Conservation (phyloP, 192 early-diverging fungal species). For the Coemansia sp. region DNA sequence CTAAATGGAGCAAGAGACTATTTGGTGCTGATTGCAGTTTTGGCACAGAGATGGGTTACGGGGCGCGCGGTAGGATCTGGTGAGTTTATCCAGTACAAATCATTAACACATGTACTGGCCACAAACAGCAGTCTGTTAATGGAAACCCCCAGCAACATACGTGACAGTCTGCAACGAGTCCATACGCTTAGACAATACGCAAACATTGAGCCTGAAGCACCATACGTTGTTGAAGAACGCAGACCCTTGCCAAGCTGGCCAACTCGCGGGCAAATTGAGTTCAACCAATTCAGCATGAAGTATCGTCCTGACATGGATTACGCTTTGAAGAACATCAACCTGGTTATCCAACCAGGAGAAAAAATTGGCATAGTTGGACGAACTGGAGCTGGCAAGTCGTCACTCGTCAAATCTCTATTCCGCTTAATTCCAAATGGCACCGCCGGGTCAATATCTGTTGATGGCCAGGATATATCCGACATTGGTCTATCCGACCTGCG, state of each 20-base stretch:
- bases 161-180: slow-evolving; percentile 10
- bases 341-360: slow-evolving; percentile 59
- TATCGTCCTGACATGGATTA: slow-evolving; percentile 58
- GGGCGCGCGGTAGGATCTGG: slow-evolving; percentile 55
- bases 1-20: slow-evolving; percentile 53
- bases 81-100: not conserved
- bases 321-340: slow-evolving; percentile 59
- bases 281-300: slow-evolving; percentile 57
- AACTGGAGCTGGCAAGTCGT: slow-evolving; percentile 70
- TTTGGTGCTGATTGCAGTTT: slow-evolving; percentile 11
- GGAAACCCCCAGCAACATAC: not conserved
- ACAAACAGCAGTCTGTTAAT: not conserved
- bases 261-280: slow-evolving; percentile 55
- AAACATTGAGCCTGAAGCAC: slow-evolving; percentile 30
- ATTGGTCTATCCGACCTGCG: slow-evolving; percentile 54
- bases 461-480: slow-evolving; percentile 64
- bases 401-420: slow-evolving; percentile 62
- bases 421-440: slow-evolving; percentile 56
- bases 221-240: slow-evolving; percentile 21
- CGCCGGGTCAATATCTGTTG: slow-evolving; percentile 62
- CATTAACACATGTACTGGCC: not conserved
- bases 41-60: slow-evolving; percentile 42
- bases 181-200: slow-evolving; percentile 25
- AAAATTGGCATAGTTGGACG: slow-evolving; percentile 71
- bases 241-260: slow-evolving; percentile 56